Evolutionary conservation across 257 asterid species (phyloP).

Genomic region (Nicotiana tabacum): DNA sequence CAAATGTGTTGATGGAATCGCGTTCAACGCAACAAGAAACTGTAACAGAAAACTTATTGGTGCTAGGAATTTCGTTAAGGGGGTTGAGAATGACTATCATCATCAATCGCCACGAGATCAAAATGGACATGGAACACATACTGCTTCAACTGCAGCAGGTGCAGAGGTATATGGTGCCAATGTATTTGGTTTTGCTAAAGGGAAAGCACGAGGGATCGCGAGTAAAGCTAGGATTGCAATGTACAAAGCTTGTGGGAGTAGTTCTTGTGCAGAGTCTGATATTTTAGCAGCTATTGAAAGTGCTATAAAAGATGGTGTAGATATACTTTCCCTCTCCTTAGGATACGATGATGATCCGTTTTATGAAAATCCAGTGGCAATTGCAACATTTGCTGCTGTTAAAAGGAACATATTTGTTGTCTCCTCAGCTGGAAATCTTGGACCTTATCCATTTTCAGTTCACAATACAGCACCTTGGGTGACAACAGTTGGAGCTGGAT

Average conservation of each 20-base stretch:
- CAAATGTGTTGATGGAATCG: neutral
- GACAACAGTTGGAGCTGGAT: constrained; percentile 13
- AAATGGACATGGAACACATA: constrained; percentile 11
- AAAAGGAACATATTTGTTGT: constrained; percentile 5
- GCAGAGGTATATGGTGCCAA: neutral
- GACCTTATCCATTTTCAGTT: neutral
- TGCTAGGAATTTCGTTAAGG: constrained; percentile 8
- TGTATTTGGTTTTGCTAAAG: constrained; percentile 6
- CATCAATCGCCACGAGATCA: constrained; percentile 2
- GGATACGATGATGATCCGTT: neutral
- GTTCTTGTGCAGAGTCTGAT: neutral
- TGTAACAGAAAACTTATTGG: constrained; percentile 21
- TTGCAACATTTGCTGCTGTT: constrained; percentile 3
- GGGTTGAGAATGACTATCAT: neutral
- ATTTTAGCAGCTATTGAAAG: constrained; percentile 6
- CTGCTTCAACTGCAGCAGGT: constrained; percentile 11
- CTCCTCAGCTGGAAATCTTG: constrained; percentile 9
- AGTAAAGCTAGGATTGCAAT: constrained; percentile 6
- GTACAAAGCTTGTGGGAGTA: constrained; percentile 2
- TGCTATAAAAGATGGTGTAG: constrained; percentile 15
- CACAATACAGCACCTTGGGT: constrained; percentile 12
- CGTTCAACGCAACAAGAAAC: neutral
- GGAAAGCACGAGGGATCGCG: constrained; percentile 13
- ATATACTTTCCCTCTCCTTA: neutral
- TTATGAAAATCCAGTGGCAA: constrained; percentile 7